phyloP scores from a whole-genome alignment of 257 asterid species.

The Marsdenia floribunda region DNA sequence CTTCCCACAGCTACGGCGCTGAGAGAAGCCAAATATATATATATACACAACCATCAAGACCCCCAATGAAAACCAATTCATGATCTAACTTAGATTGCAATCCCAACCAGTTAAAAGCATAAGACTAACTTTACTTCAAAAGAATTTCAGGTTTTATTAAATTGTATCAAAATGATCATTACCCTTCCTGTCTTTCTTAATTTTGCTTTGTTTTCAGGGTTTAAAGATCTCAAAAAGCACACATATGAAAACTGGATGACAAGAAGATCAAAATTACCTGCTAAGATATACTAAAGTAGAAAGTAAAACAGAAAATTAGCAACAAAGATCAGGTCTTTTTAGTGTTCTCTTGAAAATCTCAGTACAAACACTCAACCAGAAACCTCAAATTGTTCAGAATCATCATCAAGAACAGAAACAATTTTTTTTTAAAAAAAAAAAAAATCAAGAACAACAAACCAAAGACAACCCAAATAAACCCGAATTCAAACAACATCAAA shows the following conservation, averaged over 20 bases:
- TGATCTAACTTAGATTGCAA: neutral
- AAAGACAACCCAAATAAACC: neutral
- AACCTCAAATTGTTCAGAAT: neutral
- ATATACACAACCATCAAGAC: neutral
- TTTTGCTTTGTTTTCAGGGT: neutral
- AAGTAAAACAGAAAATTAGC: neutral
- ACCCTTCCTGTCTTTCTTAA: neutral
- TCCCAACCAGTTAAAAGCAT: neutral
- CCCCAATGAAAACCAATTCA: neutral
- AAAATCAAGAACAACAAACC: neutral
- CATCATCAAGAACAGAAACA: neutral
- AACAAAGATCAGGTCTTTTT: conserved; percentile 2
- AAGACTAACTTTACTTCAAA: neutral
- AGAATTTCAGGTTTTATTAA: neutral
- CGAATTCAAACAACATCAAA: neutral
- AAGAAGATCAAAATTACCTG: neutral
- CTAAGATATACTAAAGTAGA: neutral
- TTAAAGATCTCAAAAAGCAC: neutral
- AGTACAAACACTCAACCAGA: neutral
- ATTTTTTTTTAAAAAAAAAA: neutral
- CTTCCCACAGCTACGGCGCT: neutral
- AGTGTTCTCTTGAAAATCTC: neutral
- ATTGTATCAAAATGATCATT: neutral
- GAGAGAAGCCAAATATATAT: neutral
- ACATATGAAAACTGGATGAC: neutral